Percentiles rank a stretch among this genome's conserved stretches.
These are phyloP conservation scores for Schizopora paradoxa DNA, from an alignment of 1,284 basidiomycete species.

Conservation along the genomic window DNA sequence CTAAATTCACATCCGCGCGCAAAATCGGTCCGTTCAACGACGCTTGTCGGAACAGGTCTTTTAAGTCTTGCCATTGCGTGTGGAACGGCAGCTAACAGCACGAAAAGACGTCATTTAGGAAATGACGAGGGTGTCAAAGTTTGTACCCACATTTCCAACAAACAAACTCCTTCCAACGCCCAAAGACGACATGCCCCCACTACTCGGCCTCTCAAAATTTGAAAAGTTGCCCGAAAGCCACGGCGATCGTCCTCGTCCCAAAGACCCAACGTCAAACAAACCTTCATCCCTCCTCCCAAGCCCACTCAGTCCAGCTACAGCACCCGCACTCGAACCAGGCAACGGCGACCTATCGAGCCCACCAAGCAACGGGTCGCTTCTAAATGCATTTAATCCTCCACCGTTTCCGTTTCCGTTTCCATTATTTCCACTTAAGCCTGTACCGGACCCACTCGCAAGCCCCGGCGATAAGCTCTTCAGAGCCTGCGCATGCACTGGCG, in stretches of 20 bases:
- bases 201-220: slow-evolving; percentile 19
- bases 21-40: slow-evolving; percentile 86
- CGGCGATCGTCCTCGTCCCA: no score
- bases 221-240: slow-evolving; percentile 13
- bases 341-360: not conserved
- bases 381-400: slow-evolving; percentile 20
- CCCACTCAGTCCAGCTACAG: not conserved
- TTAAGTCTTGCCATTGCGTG: slow-evolving; percentile 97
- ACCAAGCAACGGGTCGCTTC: not conserved
- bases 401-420: slow-evolving; percentile 18
- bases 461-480: not conserved
- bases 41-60: slow-evolving; percentile 86
- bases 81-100: slow-evolving; percentile 83
- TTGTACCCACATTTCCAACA: slow-evolving; percentile 52
- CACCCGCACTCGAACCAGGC: not conserved
- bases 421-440: slow-evolving; percentile 5
- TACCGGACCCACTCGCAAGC: not conserved
- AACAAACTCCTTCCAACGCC: slow-evolving; percentile 55
- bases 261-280: slow-evolving; percentile 25
- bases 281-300: slow-evolving; percentile 2
- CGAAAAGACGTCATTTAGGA: slow-evolving; percentile 11
- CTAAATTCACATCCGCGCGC: slow-evolving; percentile 84
- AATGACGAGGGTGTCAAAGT: slow-evolving; percentile 1
- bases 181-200: no score
- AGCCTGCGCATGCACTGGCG: not conserved